Evolutionary conservation across 768 basidiomycete genomes (phyloP), one percentile per base, ranked within the genome.

Genomic region (Leccinum disarticulatum): DNA sequence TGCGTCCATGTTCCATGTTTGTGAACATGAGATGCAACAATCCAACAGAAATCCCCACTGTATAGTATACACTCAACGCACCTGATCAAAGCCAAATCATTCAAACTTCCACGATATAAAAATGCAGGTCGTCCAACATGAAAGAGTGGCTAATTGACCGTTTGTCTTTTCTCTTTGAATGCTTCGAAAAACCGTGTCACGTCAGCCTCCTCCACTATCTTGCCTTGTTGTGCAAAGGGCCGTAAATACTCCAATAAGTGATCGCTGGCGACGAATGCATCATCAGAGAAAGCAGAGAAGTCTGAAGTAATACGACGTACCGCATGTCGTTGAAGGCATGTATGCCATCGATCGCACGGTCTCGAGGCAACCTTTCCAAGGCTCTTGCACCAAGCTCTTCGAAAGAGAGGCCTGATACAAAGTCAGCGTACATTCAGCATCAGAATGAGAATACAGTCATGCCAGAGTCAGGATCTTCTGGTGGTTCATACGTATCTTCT

Each of bases 321-420:
- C 89, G 80, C 90, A 94, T 87, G 58, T 81, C 78, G 64, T 93
- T 92, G 74, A 90, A 93, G 5, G 90, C 92, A 58, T 85, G 83
- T 25, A 93, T 92, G 1, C 92, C 89, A 65, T 94, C 88, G 57
- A 94, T 83, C 6, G 91, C 90, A 56, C 81, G 84, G 52, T 92
- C 92, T 58, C 92, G 86, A 36, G 92, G 92, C 30, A 93, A 69
- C 54, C 83, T 80, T 56, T 81, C 77, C 9, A 94, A 74, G 1
- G 91, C 92, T 52, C 91, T 87, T 78, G 91, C 80, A 11, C 92
- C 92, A 6, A 94, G 81, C 68, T 92, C 90, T 70, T 93, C 92
- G 35, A 94, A 74, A 17, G 91, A 90, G 53, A 92, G 76, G 27
- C 84, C 91, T 91, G 47, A 9, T 59, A 56, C 22, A 6, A 33